A percentile compares a stretch with the other conserved stretches of the same genome.
These are phyloP conservation scores for Nicotiana knightiana DNA, from an alignment of 257 asterid genomes.

Conservation along the genomic window DNA sequence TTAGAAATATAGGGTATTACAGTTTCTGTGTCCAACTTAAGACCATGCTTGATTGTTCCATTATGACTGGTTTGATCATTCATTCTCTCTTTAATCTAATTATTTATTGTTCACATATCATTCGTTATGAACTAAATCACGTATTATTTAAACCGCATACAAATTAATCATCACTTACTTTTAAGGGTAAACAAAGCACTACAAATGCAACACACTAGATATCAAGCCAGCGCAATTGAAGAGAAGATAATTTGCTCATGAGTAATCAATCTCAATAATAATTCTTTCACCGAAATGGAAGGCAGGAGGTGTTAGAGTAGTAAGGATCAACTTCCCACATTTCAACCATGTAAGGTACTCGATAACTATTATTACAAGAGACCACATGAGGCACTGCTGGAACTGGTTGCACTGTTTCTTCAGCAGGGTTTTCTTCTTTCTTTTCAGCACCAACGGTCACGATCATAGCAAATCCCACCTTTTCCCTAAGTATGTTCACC, in stretches of 20 bases:
- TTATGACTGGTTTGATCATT: too few species aligned
- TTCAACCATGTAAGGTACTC: not conserved
- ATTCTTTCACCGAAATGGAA: not conserved
- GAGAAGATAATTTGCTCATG: not conserved
- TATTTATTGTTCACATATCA: too few species aligned
- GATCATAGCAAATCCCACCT: slow-evolving; percentile 41
- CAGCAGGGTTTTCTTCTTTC: slow-evolving; percentile 9
- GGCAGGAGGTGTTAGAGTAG: not conserved
- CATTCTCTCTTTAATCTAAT: too few species aligned
- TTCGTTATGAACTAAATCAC: too few species aligned
- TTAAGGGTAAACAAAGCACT: not conserved
- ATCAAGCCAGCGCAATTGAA: not conserved
- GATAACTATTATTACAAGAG: not conserved
- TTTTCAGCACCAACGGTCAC: slow-evolving; percentile 26
- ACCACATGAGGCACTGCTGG: not conserved
- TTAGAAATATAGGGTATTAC: too few species aligned
- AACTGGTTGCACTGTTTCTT: not conserved
- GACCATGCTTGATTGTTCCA: too few species aligned
- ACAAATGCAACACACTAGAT: not conserved
- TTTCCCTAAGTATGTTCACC: slow-evolving; percentile 39
- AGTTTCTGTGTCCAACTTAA: too few species aligned
- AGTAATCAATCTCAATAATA: not conserved
- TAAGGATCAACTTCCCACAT: not conserved
- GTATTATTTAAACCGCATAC: too few species aligned
- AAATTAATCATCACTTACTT: too few species aligned